These are phyloP conservation scores for Dactylellina parvicollis DNA, from an alignment of 2,329 filamentous ascomycete genomes.

Conservation along the genomic window DNA sequence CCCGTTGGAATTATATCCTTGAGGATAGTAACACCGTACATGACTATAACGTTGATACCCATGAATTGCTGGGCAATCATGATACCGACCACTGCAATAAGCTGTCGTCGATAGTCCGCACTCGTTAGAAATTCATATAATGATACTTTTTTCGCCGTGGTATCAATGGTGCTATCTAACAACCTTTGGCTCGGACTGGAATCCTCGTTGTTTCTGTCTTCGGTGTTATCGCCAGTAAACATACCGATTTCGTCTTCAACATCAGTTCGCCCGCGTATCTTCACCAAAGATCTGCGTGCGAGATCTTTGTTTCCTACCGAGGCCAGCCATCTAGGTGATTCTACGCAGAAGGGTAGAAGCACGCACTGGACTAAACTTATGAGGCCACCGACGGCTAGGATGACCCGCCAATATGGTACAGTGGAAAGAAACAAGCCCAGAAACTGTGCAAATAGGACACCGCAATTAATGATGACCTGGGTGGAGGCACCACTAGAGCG, in stretches of 20 bases:
- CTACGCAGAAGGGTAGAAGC: slow-evolving; percentile 79
- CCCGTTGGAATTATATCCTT: slow-evolving; percentile 81
- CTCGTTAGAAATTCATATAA: slow-evolving; percentile 75
- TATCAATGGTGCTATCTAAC: slow-evolving; percentile 63
- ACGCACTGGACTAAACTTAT: slow-evolving; percentile 74
- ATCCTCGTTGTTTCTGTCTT: slow-evolving; percentile 43
- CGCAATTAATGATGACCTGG: slow-evolving; percentile 91
- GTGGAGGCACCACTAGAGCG: slow-evolving; percentile 72
- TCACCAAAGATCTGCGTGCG: slow-evolving; percentile 76
- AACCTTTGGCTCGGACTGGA: slow-evolving; percentile 69
- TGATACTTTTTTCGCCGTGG: slow-evolving; percentile 64
- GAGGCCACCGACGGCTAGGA: slow-evolving; percentile 76
- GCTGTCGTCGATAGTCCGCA: slow-evolving; percentile 74
- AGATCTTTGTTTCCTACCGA: slow-evolving; percentile 69
- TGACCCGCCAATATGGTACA: slow-evolving; percentile 81
- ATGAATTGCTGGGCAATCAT: slow-evolving; percentile 94
- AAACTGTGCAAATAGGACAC: slow-evolving; percentile 83
- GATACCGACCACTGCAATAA: slow-evolving; percentile 84
- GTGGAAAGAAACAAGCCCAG: slow-evolving; percentile 82
- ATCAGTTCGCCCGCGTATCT: slow-evolving; percentile 77
- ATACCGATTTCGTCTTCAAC: slow-evolving; percentile 76
- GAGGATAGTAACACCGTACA: slow-evolving; percentile 95
- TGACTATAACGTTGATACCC: slow-evolving; percentile 95
- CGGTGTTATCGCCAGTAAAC: slow-evolving; percentile 65
- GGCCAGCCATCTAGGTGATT: slow-evolving; percentile 88